Evolutionary conservation across 2,329 filamentous ascomycete species (phyloP).

Genomic region (Microdochium trichocladiopsis): DNA sequence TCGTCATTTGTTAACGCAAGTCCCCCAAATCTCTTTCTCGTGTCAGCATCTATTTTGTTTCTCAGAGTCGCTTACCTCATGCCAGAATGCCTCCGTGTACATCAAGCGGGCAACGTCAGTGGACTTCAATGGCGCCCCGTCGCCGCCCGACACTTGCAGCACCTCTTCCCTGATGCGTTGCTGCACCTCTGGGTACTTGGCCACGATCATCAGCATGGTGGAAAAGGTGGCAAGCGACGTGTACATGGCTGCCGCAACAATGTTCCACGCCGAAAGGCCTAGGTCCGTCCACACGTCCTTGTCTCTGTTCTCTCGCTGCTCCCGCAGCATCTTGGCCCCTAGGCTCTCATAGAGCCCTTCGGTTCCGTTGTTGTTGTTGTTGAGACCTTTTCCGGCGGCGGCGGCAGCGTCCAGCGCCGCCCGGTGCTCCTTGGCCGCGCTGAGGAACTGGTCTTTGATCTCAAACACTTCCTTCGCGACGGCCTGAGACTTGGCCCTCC

Average conservation of each 20-base stretch:
- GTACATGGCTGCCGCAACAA: not conserved
- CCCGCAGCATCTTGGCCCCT: not conserved
- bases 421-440: not conserved
- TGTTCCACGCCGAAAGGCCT: not conserved
- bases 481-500: not conserved
- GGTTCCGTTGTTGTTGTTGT: not conserved
- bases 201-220: conserved; percentile 10
- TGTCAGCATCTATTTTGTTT: not conserved
- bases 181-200: not conserved
- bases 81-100: not conserved
- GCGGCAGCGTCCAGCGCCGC: not conserved
- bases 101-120: not conserved
- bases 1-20: not conserved
- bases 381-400: not conserved
- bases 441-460: not conserved
- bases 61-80: not conserved
- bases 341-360: not conserved
- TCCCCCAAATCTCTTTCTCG: not conserved
- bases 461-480: not conserved
- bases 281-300: not conserved
- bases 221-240: conserved; percentile 20
- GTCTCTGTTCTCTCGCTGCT: not conserved
- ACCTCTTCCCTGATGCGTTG: not conserved
- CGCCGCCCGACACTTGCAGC: not conserved
- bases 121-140: not conserved